A percentile compares a stretch with the other conserved stretches of the same genome.
These are phyloP conservation scores for Limonomyces culmigenus DNA, from an alignment of 1,284 basidiomycete species.

Conservation along the genomic window DNA sequence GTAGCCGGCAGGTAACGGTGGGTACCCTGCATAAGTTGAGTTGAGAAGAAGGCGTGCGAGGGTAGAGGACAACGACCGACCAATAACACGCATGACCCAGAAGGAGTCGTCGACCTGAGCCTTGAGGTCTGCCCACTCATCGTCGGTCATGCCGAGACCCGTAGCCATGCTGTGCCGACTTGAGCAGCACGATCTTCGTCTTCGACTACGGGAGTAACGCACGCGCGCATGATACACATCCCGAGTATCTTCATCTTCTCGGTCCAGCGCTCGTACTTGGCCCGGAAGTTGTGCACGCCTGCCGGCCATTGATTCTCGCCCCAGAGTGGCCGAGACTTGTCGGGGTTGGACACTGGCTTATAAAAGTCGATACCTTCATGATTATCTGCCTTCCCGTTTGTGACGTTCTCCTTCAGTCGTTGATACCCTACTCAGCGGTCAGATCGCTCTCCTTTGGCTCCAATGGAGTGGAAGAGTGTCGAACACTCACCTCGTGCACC, in stretches of 20 bases:
- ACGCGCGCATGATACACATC: constrained; percentile 68
- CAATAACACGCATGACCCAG: constrained; percentile 76
- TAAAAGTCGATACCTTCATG: constrained; percentile 79
- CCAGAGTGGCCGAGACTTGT: constrained; percentile 53
- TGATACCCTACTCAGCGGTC: constrained; percentile 62
- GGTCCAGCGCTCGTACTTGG: constrained; percentile 54
- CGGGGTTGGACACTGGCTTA: constrained; percentile 48
- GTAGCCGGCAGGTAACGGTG: constrained; percentile 58
- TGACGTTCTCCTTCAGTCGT: constrained; percentile 65
- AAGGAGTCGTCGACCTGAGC: constrained; percentile 64
- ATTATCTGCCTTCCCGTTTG: constrained; percentile 68
- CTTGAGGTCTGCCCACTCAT: constrained; percentile 54
- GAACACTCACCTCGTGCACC: constrained; percentile 60
- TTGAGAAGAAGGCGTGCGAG: constrained; percentile 1
- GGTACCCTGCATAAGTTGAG: constrained; percentile 44
- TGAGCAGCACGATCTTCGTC: neutral
- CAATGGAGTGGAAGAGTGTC: too few species aligned
- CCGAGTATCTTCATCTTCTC: constrained; percentile 72
- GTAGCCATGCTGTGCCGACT: constrained; percentile 46
- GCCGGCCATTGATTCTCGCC: constrained; percentile 76
- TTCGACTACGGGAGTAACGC: constrained; percentile 13
- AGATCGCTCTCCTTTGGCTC: neutral
- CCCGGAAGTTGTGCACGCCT: constrained; percentile 31
- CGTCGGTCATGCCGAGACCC: constrained; percentile 53
- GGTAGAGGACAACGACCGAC: constrained; percentile 18